A percentile compares a stretch with the other conserved stretches of the same genome.
Evolutionary conservation across 1,284 basidiomycete genomes (phyloP).

Genomic region (Melampsora larici-populina): DNA sequence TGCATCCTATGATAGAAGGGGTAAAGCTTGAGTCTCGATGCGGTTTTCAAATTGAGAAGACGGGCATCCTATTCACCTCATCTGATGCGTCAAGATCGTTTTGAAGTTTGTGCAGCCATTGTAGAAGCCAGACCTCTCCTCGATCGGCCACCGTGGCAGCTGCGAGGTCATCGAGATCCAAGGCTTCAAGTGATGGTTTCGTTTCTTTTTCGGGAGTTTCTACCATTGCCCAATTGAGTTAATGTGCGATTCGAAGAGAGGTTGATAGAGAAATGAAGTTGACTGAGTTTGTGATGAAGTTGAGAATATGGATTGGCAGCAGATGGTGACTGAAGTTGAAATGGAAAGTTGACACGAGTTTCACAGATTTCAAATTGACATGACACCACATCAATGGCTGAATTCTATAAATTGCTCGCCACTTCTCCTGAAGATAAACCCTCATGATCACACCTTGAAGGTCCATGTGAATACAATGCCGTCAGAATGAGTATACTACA

Average conservation of each 20-base stretch:
- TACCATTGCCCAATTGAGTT: background rate
- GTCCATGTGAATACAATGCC: no score
- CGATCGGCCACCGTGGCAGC: slow-evolving; percentile 37
- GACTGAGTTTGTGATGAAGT: background rate
- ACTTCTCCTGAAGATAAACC: no score
- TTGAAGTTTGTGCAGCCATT: slow-evolving; percentile 41
- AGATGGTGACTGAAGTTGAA: no score
- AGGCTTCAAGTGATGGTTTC: background rate
- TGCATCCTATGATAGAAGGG: slow-evolving; percentile 53
- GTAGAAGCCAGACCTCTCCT: slow-evolving; percentile 34
- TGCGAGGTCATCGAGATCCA: slow-evolving; percentile 21
- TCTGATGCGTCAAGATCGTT: slow-evolving; percentile 12
- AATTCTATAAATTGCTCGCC: no score
- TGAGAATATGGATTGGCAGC: background rate
- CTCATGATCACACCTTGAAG: no score
- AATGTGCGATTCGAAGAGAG: background rate
- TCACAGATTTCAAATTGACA: no score
- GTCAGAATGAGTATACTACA: no score
- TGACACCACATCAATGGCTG: no score
- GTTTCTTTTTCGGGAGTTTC: background rate
- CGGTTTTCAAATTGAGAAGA: background rate
- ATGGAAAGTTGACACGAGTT: no score
- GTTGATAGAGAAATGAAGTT: background rate
- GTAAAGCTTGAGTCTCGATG: slow-evolving; percentile 61
- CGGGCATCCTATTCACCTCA: slow-evolving; percentile 26